Percentiles rank a stretch among this genome's conserved stretches.
Conservation (phyloP, 306 rosid species). For the Medicago ruthenica region DNA sequence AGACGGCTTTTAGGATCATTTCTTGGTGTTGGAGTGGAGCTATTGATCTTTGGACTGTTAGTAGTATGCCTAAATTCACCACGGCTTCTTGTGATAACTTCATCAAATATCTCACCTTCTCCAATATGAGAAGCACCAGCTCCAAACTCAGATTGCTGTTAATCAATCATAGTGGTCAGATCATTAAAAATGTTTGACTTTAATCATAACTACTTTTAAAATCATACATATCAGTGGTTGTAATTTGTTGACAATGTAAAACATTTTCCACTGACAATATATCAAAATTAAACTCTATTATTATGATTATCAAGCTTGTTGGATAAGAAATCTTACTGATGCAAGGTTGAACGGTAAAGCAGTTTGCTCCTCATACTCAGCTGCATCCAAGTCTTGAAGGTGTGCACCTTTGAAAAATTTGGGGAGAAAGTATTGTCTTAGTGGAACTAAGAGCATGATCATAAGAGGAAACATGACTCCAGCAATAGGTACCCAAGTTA, state of each 20-base stretch:
- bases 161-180: not conserved
- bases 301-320: not conserved
- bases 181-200: not conserved
- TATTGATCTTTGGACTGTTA: conserved; percentile 78
- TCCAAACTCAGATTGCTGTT: conserved; percentile 84
- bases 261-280: not conserved
- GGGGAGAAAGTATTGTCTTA: conserved; percentile 87
- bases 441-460: conserved; percentile 97
- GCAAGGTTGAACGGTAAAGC: conserved; percentile 81
- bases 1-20: conserved; percentile 51
- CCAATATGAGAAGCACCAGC: conserved; percentile 62
- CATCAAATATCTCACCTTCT: conserved; percentile 87
- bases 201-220: not conserved
- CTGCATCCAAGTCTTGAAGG: conserved; percentile 98
- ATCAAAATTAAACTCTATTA: not conserved
- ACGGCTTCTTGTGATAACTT: conserved; percentile 85
- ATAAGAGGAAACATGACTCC: conserved; percentile 92
- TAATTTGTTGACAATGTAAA: not conserved
- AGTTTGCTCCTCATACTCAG: conserved; percentile 88
- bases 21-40: conserved; percentile 77
- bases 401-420: conserved; percentile 90
- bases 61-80: conserved; percentile 88
- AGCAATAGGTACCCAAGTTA: conserved; percentile 97
- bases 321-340: conserved; percentile 56
- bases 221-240: not conserved